Evolutionary conservation across 2,329 filamentous ascomycete species (phyloP).

Genomic region (Aureobasidium sp.): DNA sequence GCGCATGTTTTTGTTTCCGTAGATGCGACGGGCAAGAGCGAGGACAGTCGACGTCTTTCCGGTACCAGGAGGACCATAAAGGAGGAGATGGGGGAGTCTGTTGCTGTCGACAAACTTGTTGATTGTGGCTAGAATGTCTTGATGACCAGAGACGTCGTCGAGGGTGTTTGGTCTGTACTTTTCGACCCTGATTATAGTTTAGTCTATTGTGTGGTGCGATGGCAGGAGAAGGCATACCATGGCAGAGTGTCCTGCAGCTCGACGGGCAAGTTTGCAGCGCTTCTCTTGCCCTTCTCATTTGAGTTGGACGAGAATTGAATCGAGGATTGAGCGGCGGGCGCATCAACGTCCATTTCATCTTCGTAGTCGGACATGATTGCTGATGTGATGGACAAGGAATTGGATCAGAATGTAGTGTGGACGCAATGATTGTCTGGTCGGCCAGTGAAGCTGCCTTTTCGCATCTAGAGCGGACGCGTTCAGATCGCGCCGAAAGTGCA

Average conservation of each 20-base stretch:
- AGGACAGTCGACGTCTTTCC: slow-evolving; percentile 97
- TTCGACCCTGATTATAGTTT: slow-evolving; percentile 60
- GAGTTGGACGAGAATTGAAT: slow-evolving; percentile 65
- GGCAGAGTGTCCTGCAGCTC: slow-evolving; percentile 90
- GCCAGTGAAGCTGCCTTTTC: not conserved
- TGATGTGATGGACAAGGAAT: not conserved
- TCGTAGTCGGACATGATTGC: slow-evolving; percentile 48
- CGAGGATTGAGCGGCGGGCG: slow-evolving; percentile 38
- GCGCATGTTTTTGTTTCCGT: slow-evolving; percentile 82
- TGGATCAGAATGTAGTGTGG: not conserved
- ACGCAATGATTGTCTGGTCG: not conserved
- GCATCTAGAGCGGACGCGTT: not conserved
- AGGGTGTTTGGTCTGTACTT: slow-evolving; percentile 90
- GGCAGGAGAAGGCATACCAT: slow-evolving; percentile 51
- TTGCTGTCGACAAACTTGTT: slow-evolving; percentile 97
- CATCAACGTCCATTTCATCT: slow-evolving; percentile 58
- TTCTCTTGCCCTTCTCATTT: slow-evolving; percentile 75
- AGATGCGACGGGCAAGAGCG: slow-evolving; percentile 85
- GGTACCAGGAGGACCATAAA: slow-evolving; percentile 93
- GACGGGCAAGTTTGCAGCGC: slow-evolving; percentile 83
- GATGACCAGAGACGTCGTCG: slow-evolving; percentile 88
- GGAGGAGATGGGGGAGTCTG: slow-evolving; percentile 84
- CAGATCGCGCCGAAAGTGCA: not conserved
- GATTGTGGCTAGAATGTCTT: slow-evolving; percentile 94
- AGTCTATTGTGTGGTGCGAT: slow-evolving; percentile 11